Evolutionary conservation across 176 grass and related monocot genomes (phyloP), one percentile per base, ranked within the genome.

Genomic region (Aegilops sharonensis): DNA sequence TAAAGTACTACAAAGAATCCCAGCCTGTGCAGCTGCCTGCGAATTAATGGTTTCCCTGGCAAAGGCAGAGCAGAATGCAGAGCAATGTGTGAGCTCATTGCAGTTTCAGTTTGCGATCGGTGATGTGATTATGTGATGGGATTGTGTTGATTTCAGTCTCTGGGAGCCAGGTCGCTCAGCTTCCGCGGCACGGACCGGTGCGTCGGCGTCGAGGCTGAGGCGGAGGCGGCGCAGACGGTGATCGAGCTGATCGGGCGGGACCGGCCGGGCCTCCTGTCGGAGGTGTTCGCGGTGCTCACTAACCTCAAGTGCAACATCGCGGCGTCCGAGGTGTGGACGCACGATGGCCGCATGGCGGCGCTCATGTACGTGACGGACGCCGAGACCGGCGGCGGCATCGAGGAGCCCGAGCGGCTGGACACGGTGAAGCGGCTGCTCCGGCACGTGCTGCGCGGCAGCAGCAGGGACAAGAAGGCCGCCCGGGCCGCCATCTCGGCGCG

Each of bases 271-370:
- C 91, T 98, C 12, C 91, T 98, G 52, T 95, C 93, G 27, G 95
- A 98, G 85, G 86, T 98, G 42, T 98, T 94, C 83, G 95, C 95
- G 21, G 93, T 98, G 71, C 91, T 98, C 1, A 84, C 88, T n/a
- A 75, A 98, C 89, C 93, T 93, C 42, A 24, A 64, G 36, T 95
- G 90, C 91, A 98, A 95, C 77, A 84, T 92, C 30, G 91, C 90
- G 70, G 88, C 90, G 64, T 94, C 93, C 18, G 93, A 98, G 80
- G 92, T 94, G 72, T 98, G 95, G 95, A 98, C 93, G 32, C 95
- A 98, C 85, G 89, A 72, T 78, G 80, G 68, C 30, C 88, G 93
- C 36, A 85, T 98, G 91, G 95, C 91, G 11, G 94, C 93, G 45
- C 79, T 98, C 47, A 84, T 98, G 40, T 72, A 89, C 77, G 88